Conservation (phyloP, 2,329 filamentous ascomycete genomes). For the Cordyceps cicadae region DNA sequence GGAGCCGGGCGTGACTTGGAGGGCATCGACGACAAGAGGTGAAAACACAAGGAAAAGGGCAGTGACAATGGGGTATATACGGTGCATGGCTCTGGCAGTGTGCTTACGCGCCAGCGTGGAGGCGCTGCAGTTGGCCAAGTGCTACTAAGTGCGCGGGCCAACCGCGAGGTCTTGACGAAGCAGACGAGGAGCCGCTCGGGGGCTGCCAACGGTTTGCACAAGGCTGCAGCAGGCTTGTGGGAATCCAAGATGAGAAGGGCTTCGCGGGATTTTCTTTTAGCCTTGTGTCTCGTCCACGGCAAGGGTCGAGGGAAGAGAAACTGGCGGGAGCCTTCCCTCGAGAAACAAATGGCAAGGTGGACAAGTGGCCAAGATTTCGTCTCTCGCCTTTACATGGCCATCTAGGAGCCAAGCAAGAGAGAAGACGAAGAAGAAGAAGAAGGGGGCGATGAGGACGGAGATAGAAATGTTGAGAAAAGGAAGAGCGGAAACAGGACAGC, state of each 20-base stretch:
- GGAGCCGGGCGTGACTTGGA: constrained; percentile 44
- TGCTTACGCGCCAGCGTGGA: neutral
- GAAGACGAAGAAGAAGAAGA: neutral
- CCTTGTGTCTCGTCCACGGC: neutral
- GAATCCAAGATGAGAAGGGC: neutral
- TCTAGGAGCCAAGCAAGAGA: neutral
- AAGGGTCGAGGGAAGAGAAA: neutral
- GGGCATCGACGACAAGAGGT: neutral
- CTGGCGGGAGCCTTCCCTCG: neutral
- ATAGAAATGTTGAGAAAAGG: neutral
- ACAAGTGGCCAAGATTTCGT: neutral
- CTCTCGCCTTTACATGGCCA: neutral
- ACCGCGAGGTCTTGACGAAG: neutral
- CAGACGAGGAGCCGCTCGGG: neutral
- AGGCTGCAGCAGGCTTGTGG: neutral
- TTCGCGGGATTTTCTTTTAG: neutral
- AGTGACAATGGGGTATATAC: neutral
- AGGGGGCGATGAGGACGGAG: too few relatives aligned
- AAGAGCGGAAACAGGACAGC: neutral
- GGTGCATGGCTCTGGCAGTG: neutral
- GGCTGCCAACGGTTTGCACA: neutral
- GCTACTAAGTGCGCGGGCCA: too few relatives aligned
- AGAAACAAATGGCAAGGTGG: neutral
- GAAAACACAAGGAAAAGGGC: neutral
- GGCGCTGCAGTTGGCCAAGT: neutral